Percentiles rank a stretch among this genome's conserved stretches.
Evolutionary conservation across 2,329 filamentous ascomycete species (phyloP).

Genomic region (Cladophialophora bantiana): DNA sequence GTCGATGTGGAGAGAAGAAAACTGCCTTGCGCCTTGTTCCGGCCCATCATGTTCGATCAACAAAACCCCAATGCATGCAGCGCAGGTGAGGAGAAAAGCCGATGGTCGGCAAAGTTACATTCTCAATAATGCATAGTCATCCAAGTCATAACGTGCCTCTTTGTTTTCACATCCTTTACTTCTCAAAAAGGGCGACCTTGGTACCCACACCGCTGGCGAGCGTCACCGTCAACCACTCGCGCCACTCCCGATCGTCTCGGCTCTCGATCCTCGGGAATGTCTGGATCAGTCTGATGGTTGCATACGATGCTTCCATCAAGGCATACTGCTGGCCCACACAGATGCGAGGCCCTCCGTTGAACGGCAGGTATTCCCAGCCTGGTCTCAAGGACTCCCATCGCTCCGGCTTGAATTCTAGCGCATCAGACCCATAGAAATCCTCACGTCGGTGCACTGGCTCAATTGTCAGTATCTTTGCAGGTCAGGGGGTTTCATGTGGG

Average conservation of each 20-base stretch:
- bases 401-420: conserved; percentile 47
- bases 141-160: neutral
- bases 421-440: conserved; percentile 45
- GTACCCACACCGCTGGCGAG: conserved; percentile 80
- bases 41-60: neutral
- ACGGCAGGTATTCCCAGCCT: conserved; percentile 47
- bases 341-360: conserved; percentile 42
- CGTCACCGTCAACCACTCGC: conserved; percentile 81
- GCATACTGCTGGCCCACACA: conserved; percentile 75
- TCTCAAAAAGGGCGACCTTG: conserved; percentile 37
- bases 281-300: conserved; percentile 75
- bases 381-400: conserved; percentile 46
- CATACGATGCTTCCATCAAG: conserved; percentile 72
- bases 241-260: conserved; percentile 37
- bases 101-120: neutral
- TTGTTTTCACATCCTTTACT: conserved; percentile 19
- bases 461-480: neutral
- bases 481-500: neutral
- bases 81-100: neutral
- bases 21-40: neutral
- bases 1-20: neutral
- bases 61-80: neutral
- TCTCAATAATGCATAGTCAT: neutral
- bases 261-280: conserved; percentile 68
- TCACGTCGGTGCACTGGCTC: conserved; percentile 42